These are phyloP conservation scores for Perkinsus olseni DNA, from an alignment of 169 alveolate species.

Conservation along the genomic window DNA sequence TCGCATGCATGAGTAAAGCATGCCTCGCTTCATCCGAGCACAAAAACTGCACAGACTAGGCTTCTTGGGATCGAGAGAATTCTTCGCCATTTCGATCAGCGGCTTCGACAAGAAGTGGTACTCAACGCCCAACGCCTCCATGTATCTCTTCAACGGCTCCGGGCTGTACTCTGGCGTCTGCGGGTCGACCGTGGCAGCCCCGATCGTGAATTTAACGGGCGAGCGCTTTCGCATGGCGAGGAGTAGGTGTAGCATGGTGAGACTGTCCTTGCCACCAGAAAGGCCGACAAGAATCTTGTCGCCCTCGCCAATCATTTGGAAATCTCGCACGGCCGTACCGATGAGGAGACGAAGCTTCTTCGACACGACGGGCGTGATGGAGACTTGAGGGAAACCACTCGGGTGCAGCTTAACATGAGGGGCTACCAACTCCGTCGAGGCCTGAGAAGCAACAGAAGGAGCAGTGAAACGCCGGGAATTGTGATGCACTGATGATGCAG, in stretches of 20 bases:
- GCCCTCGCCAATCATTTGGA: slow-evolving; percentile 79
- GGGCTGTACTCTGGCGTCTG: slow-evolving; percentile 81
- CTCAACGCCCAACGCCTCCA: slow-evolving; percentile 55
- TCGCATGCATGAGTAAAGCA: slow-evolving; percentile 73
- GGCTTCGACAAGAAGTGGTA: slow-evolving; percentile 75
- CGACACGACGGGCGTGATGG: slow-evolving; percentile 2
- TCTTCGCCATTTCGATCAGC: slow-evolving; percentile 74
- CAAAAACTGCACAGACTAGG: slow-evolving; percentile 80
- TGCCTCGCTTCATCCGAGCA: slow-evolving; percentile 88
- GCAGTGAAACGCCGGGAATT: too few relatives aligned
- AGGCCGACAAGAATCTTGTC: slow-evolving; percentile 82
- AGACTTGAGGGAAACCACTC: not conserved
- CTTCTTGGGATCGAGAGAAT: slow-evolving; percentile 51
- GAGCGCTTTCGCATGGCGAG: slow-evolving; percentile 53
- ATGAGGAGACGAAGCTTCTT: slow-evolving; percentile 51
- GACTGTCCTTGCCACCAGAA: slow-evolving; percentile 88
- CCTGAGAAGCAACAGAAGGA: too few relatives aligned
- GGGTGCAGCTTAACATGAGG: not conserved
- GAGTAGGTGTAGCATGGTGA: slow-evolving; percentile 72
- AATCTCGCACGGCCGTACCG: slow-evolving; percentile 71
- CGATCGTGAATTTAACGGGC: slow-evolving; percentile 65
- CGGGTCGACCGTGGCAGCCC: slow-evolving; percentile 87
- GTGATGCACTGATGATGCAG: too few relatives aligned
- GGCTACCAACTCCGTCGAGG: not conserved
- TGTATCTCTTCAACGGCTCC: slow-evolving; percentile 61